These are phyloP conservation scores for Coemansia biformis DNA, from an alignment of 192 early-diverging fungal genomes.

Conservation along the genomic window DNA sequence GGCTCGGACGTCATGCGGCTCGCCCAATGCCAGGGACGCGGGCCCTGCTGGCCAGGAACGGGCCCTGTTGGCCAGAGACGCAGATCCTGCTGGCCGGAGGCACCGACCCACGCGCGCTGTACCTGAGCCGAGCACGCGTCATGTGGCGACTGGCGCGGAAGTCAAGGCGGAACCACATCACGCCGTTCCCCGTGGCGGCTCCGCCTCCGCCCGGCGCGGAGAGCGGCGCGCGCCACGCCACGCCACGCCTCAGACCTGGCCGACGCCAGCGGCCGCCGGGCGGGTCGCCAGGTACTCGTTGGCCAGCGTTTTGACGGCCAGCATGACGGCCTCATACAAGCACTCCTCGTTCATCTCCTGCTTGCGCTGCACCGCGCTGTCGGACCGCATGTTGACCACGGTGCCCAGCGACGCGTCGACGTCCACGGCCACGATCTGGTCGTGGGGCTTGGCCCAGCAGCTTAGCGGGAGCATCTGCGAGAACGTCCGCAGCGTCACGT, in stretches of 20 bases:
- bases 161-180: no score
- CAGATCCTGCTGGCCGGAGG: no score
- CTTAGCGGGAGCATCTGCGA: constrained; percentile 52
- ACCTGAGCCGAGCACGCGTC: no score
- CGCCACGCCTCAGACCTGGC: not conserved
- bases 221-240: no score
- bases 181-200: no score
- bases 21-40: no score
- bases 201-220: no score
- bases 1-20: no score
- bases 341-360: constrained; percentile 52
- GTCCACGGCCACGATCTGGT: constrained; percentile 49
- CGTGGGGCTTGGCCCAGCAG: constrained; percentile 47
- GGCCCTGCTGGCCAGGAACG: no score
- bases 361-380: constrained; percentile 37
- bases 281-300: constrained; percentile 49
- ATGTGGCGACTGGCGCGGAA: no score
- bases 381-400: constrained; percentile 29
- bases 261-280: constrained; percentile 2
- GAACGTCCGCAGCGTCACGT: constrained; percentile 41
- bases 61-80: no score
- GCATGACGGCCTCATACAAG: constrained; percentile 48
- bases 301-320: constrained; percentile 42
- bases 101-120: no score
- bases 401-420: constrained; percentile 41